These are phyloP conservation scores for Mucor plumbeus DNA, from an alignment of 371 early-diverging fungal species.

Conservation along the genomic window DNA sequence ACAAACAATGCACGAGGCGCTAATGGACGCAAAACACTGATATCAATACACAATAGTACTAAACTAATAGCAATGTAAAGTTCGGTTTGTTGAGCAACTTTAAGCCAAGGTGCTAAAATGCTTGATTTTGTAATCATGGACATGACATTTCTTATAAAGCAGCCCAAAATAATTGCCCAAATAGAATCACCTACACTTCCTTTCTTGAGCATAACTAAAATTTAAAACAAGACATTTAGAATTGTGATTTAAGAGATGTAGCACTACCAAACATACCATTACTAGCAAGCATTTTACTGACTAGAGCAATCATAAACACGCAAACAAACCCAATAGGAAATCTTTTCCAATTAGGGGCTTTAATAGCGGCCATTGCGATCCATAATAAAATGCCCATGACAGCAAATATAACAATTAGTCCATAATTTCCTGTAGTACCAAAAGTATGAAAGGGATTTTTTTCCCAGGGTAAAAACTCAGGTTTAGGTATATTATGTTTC, in stretches of 20 bases:
- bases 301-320: constrained; percentile 53
- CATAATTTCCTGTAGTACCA: constrained; percentile 46
- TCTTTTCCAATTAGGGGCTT: constrained; percentile 43
- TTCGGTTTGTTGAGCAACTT: constrained; percentile 66
- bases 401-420: constrained; percentile 55
- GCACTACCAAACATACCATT: constrained; percentile 39
- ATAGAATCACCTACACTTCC: constrained; percentile 66
- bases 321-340: constrained; percentile 57
- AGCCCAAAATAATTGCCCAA: constrained; percentile 69
- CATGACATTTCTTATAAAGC: constrained; percentile 51
- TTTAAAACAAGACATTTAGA: no score
- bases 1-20: constrained; percentile 69
- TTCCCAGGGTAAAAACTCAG: constrained; percentile 55
- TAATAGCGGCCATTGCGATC: constrained; percentile 49
- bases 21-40: constrained; percentile 53
- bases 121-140: constrained; percentile 41
- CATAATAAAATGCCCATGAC: constrained; percentile 58
- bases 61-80: constrained; percentile 66
- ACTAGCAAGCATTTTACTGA: constrained; percentile 64
- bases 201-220: constrained; percentile 40
- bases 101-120: constrained; percentile 57
- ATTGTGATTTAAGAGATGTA: no score
- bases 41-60: constrained; percentile 66
- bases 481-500: constrained; percentile 48
- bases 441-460: constrained; percentile 62